Percentiles rank a stretch among this genome's conserved stretches.
These are phyloP conservation scores for Verbascum thapsus DNA, from an alignment of 257 asterid species.

Conservation along the genomic window DNA sequence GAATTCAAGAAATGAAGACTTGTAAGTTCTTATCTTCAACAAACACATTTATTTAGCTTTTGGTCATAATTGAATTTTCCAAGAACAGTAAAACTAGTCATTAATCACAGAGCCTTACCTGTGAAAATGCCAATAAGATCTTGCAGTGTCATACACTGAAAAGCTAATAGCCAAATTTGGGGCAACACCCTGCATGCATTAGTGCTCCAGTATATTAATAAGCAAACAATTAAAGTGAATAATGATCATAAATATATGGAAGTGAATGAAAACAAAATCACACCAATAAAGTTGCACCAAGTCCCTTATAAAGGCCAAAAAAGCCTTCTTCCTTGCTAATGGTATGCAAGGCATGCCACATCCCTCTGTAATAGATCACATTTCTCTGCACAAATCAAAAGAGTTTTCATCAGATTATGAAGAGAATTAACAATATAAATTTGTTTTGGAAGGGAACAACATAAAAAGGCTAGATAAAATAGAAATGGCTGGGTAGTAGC, in stretches of 20 bases:
- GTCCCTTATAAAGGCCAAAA: conserved; percentile 77
- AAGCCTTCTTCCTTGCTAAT: conserved; percentile 79
- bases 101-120: conserved; percentile 45
- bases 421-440: conserved; percentile 4
- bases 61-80: conserved; percentile 6
- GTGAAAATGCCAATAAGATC: conserved; percentile 62
- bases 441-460: conserved; percentile 16
- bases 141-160: conserved; percentile 75
- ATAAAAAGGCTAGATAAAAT: conserved; percentile 18
- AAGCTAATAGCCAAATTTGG: conserved; percentile 87
- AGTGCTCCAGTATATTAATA: conserved; percentile 28
- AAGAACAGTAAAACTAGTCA: conserved; percentile 25
- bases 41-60: conserved; percentile 13
- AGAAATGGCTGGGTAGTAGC: conserved; percentile 15
- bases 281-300: conserved; percentile 87
- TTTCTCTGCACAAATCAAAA: conserved; percentile 57
- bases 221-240: conserved; percentile 25
- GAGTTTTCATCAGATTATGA: conserved; percentile 22
- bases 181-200: conserved; percentile 79
- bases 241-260: conserved; percentile 7
- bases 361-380: conserved; percentile 67
- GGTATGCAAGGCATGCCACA: conserved; percentile 66
- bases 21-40: conserved; percentile 17
- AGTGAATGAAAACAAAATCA: conserved; percentile 12
- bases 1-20: conserved; percentile 31